phyloP scores from a whole-genome alignment of 2,329 filamentous ascomycete species.

The Ophiocordyceps polyrhachis-furcata region DNA sequence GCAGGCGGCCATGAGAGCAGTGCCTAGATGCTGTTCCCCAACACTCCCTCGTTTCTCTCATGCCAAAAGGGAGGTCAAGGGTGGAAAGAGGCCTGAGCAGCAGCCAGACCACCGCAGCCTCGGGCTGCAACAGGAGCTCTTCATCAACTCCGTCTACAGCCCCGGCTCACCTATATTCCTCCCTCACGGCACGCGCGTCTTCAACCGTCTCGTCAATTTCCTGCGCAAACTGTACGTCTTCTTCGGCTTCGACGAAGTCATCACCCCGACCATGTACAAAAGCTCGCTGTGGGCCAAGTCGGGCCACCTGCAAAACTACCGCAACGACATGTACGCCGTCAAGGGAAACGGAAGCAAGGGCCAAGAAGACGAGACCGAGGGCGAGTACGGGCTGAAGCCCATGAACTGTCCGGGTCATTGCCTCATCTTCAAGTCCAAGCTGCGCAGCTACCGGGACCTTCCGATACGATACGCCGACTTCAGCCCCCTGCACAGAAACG shows the following conservation, averaged over 20 bases:
- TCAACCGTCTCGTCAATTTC: conserved; percentile 69
- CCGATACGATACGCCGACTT: conserved; percentile 79
- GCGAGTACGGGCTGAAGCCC: conserved; percentile 69
- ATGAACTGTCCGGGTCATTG: conserved; percentile 92
- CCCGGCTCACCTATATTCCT: conserved; percentile 74
- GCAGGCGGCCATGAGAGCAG: background rate
- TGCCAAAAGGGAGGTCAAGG: conserved; percentile 4
- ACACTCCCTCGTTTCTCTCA: conserved; percentile 3
- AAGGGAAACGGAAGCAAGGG: conserved; percentile 25
- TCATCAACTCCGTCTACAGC: conserved; percentile 61
- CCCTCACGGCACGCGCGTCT: conserved; percentile 63
- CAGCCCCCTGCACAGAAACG: conserved; percentile 71
- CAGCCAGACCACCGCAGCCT: conserved; percentile 40
- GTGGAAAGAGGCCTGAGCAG: conserved; percentile 10
- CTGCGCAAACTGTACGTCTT: conserved; percentile 66
- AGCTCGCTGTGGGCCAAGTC: conserved; percentile 72
- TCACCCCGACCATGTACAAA: conserved; percentile 84
- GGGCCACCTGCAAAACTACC: conserved; percentile 77
- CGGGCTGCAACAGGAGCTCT: conserved; percentile 51
- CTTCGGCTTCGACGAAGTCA: conserved; percentile 76
- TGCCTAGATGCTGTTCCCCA: background rate
- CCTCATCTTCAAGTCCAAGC: conserved; percentile 57
- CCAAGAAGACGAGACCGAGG: conserved; percentile 39
- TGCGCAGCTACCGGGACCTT: conserved; percentile 60
- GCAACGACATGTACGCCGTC: conserved; percentile 83